Evolutionary conservation across 345 rosid genomes (phyloP).

Genomic region (Aurinia saxatilis): DNA sequence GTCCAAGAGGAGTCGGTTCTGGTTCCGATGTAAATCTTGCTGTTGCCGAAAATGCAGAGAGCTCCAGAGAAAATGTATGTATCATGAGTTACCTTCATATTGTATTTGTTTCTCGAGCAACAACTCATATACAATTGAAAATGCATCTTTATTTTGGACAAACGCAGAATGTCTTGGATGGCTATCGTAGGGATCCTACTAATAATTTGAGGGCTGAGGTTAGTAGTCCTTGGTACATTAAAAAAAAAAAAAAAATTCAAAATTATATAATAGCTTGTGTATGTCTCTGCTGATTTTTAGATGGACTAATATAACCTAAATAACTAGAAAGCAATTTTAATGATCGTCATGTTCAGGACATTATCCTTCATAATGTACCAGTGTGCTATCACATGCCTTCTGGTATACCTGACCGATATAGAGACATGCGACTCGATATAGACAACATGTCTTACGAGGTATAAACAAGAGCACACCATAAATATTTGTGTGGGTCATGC

Average conservation of each 20-base stretch:
- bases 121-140: conserved; percentile 17
- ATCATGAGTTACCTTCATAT: no score
- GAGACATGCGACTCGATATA: conserved; percentile 98
- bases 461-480: background rate
- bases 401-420: conserved; percentile 68
- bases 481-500: background rate
- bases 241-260: background rate
- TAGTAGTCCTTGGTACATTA: conserved; percentile 2
- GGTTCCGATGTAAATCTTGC: no score
- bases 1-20: no score
- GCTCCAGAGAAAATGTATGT: no score
- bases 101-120: background rate
- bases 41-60: no score
- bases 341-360: conserved; percentile 43
- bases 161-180: conserved; percentile 80
- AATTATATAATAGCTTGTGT: background rate
- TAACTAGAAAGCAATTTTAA: background rate
- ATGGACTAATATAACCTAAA: background rate
- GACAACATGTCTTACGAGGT: conserved; percentile 99
- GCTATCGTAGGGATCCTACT: conserved; percentile 61
- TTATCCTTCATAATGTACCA: conserved; percentile 77
- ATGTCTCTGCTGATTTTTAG: background rate
- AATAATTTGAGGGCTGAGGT: conserved; percentile 71
- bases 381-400: conserved; percentile 52
- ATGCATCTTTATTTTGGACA: conserved; percentile 29